phyloP scores from a whole-genome alignment of 2,329 filamentous ascomycete genomes.

The Ophiostoma tasmaniense region DNA sequence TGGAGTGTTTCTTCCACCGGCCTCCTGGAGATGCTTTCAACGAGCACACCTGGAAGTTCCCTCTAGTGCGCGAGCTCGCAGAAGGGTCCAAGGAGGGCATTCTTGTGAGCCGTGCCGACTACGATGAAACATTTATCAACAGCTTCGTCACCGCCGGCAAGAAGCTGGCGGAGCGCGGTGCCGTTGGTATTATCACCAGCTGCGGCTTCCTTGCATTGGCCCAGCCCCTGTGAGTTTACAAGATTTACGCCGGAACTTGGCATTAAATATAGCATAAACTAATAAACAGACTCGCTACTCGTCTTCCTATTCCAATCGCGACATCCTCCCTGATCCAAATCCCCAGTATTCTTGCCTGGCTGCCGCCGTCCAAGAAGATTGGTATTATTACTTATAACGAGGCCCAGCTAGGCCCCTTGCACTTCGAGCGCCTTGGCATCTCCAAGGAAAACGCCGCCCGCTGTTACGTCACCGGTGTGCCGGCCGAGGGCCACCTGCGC shows the following conservation, averaged over 20 bases:
- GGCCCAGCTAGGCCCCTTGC: conserved; percentile 2
- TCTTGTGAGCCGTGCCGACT: not conserved
- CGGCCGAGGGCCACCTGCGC: conserved; percentile 8
- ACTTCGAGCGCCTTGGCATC: conserved; percentile 13
- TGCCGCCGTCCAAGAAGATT: conserved; percentile 9
- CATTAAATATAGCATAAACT: not conserved
- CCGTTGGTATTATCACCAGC: not conserved
- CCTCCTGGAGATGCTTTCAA: not conserved
- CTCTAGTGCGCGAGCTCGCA: not conserved
- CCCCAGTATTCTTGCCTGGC: not conserved
- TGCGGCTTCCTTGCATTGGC: not conserved
- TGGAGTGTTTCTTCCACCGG: conserved; percentile 4
- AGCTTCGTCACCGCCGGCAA: not conserved
- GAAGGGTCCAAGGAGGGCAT: not conserved
- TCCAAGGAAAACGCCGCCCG: conserved; percentile 1
- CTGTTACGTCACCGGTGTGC: conserved; percentile 1
- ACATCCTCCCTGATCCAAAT: conserved; percentile 14
- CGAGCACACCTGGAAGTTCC: conserved; percentile 5
- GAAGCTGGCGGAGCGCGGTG: not conserved
- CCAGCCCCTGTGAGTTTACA: not conserved
- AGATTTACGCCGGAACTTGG: no score
- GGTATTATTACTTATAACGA: conserved; percentile 13
- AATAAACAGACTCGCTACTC: not conserved
- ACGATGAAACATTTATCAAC: not conserved
- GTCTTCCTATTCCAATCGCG: conserved; percentile 12